These are phyloP conservation scores for Schrenkiella parvula DNA, from an alignment of 345 rosid species.

Conservation along the genomic window DNA sequence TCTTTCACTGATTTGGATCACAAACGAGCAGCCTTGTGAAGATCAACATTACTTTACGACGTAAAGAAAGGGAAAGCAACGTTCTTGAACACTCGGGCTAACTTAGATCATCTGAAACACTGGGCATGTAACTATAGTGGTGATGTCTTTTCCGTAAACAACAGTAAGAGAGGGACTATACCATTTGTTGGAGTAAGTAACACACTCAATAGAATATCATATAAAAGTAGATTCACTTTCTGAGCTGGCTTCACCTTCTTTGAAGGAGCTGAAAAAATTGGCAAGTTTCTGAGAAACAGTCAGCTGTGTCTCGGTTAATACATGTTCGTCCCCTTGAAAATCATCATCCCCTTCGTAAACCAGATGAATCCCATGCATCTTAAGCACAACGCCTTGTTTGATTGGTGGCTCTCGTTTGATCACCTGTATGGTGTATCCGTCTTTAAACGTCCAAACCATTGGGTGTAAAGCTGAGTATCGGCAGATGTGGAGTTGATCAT, in stretches of 20 bases:
- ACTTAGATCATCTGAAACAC: background rate
- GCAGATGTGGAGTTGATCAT: conserved; percentile 53
- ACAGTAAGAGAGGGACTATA: background rate
- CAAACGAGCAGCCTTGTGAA: no score
- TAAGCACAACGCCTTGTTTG: conserved; percentile 16
- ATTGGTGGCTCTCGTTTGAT: background rate
- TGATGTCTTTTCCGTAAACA: background rate
- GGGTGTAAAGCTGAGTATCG: conserved; percentile 35
- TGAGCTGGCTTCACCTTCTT: conserved; percentile 13
- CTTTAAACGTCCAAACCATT: conserved; percentile 27
- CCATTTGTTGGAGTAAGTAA: background rate
- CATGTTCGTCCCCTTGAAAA: background rate
- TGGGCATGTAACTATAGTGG: background rate
- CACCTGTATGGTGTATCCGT: conserved; percentile 26
- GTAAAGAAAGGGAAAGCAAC: background rate
- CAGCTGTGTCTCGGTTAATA: background rate
- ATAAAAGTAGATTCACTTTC: background rate
- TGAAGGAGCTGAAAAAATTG: conserved; percentile 25
- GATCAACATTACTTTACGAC: no score
- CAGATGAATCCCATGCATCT: conserved; percentile 30
- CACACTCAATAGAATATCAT: background rate
- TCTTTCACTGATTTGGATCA: no score
- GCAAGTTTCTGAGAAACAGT: conserved; percentile 31
- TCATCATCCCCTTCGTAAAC: conserved; percentile 34
- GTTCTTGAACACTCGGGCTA: background rate